Percentiles rank a stretch among this genome's conserved stretches.
Evolutionary conservation across 495 filamentous ascomycete species (phyloP).

Genomic region (Hypoxylon lenormandii): DNA sequence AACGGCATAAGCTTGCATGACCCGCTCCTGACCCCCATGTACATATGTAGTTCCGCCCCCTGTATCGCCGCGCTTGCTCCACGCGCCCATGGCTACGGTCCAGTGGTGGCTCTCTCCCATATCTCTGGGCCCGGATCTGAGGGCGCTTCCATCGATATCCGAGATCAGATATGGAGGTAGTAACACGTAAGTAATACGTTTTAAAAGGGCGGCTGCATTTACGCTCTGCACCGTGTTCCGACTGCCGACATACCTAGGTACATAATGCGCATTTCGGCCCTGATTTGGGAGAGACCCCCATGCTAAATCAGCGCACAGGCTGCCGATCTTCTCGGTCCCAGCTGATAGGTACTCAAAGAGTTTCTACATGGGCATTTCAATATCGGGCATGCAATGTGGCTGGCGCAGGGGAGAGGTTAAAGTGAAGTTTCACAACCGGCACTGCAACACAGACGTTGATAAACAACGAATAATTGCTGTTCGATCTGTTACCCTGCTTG

Average conservation of each 20-base stretch:
- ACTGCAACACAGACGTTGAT: no score
- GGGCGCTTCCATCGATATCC: constrained; percentile 11
- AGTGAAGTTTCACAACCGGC: no score
- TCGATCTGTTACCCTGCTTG: no score
- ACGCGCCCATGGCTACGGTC: neutral
- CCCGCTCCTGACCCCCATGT: constrained; percentile 4
- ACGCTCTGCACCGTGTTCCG: constrained; percentile 27
- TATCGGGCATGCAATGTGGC: no score
- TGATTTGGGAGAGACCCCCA: neutral
- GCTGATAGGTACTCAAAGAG: no score
- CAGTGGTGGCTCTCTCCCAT: neutral
- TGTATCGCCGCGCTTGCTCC: neutral
- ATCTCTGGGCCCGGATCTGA: constrained; percentile 19
- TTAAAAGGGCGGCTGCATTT: constrained; percentile 34
- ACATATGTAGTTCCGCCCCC: constrained; percentile 16
- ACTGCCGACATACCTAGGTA: constrained; percentile 37
- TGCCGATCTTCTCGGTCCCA: neutral
- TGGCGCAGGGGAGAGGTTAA: no score
- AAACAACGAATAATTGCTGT: no score
- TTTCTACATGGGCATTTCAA: no score
- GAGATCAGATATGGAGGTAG: constrained; percentile 25
- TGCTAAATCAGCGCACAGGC: neutral
- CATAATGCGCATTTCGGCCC: neutral
- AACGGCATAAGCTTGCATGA: constrained; percentile 28
- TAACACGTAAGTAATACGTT: constrained; percentile 9